Percentiles rank a stretch among this genome's conserved stretches.
phyloP scores from a whole-genome alignment of 78 protist genomes.

The Thecamonas trahens region DNA sequence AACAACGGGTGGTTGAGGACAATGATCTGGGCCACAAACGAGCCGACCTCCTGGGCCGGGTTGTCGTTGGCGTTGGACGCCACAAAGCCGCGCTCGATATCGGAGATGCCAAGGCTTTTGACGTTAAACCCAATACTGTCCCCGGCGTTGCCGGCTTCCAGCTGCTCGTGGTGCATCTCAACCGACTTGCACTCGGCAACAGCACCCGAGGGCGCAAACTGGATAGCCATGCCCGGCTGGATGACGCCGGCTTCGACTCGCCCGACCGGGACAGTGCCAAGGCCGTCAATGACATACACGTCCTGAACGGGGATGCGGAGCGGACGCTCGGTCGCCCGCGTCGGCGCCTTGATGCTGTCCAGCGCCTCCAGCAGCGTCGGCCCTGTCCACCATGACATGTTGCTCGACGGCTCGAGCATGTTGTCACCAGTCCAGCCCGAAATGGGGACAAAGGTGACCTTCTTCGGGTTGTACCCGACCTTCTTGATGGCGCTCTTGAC shows the following conservation, averaged over 20 bases:
- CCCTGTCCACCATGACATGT: constrained; percentile 91
- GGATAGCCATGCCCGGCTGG: constrained; percentile 82
- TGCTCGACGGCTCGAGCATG: constrained; percentile 78
- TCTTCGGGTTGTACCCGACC: constrained; percentile 85
- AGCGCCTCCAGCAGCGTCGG: constrained; percentile 79
- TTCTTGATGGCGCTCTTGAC: constrained; percentile 66
- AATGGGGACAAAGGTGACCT: constrained; percentile 87
- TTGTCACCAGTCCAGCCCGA: constrained; percentile 97
- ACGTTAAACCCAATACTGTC: constrained; percentile 98
- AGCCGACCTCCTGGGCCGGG: constrained; percentile 69
- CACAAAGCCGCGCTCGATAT: constrained; percentile 90
- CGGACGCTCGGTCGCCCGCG: constrained; percentile 93
- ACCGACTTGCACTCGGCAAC: constrained; percentile 90
- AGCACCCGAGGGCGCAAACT: constrained; percentile 87
- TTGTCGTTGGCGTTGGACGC: constrained; percentile 78
- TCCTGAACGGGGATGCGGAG: constrained; percentile 96
- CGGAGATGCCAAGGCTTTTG: constrained; percentile 87
- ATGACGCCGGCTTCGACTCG: constrained; percentile 95
- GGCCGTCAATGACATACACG: constrained; percentile 96
- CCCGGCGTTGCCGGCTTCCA: constrained; percentile 85
- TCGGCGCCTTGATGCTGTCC: constrained; percentile 77
- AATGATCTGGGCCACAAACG: constrained; percentile 93
- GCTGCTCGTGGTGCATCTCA: constrained; percentile 96
- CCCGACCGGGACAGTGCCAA: constrained; percentile 95
- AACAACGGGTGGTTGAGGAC: constrained; percentile 93